Evolutionary conservation across 2,329 filamentous ascomycete genomes (phyloP).

Genomic region (Tolypocladium pustulatum): DNA sequence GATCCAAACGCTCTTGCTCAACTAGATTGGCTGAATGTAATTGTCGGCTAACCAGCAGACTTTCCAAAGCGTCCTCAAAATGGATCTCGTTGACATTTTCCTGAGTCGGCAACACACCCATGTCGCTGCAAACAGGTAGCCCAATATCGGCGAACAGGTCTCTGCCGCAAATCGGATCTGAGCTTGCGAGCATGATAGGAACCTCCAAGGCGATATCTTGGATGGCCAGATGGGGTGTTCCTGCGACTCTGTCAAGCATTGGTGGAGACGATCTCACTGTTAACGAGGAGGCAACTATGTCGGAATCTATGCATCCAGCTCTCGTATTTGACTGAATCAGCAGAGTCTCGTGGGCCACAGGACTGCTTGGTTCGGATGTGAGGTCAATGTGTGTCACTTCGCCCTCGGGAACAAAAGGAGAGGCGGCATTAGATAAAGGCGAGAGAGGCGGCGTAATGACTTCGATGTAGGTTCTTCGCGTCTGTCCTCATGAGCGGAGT

Average conservation of each 20-base stretch:
- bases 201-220: slow-evolving; percentile 11
- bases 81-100: neutral
- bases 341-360: slow-evolving; percentile 1
- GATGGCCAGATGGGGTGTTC: neutral
- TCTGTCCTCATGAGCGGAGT: neutral
- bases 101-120: neutral
- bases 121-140: neutral
- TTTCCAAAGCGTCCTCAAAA: slow-evolving; percentile 15
- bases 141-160: neutral
- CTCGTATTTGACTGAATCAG: slow-evolving; percentile 4
- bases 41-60: slow-evolving; percentile 9
- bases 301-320: slow-evolving; percentile 10
- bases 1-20: slow-evolving; percentile 18
- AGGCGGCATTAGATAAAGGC: slow-evolving; percentile 10
- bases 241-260: neutral
- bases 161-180: neutral
- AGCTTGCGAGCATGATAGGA: slow-evolving; percentile 11
- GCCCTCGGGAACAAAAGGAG: slow-evolving; percentile 10
- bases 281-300: slow-evolving; percentile 5
- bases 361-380: slow-evolving; percentile 19
- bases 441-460: slow-evolving; percentile 17
- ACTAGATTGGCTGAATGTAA: slow-evolving; percentile 3
- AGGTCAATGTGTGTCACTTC: slow-evolving; percentile 14
- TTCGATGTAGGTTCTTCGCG: neutral
- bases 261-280: slow-evolving; percentile 7